These are phyloP conservation scores for Camelina sativa DNA, from an alignment of 345 rosid genomes.

Conservation along the genomic window DNA sequence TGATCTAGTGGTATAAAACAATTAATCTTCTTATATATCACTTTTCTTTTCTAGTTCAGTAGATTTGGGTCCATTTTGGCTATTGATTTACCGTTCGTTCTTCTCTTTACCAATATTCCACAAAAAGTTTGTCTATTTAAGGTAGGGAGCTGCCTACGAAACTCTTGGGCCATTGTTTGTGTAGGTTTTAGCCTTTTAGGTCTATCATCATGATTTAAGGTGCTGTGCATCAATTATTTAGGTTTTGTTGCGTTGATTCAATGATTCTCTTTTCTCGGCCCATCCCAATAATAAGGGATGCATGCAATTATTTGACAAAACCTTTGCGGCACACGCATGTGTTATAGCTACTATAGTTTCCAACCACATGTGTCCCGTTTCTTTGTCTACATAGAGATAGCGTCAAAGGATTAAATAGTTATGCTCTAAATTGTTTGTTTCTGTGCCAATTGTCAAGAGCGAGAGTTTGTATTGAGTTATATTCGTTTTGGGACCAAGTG, in stretches of 20 bases:
- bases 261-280: constrained; percentile 28
- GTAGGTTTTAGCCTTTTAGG: constrained; percentile 24
- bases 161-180: constrained; percentile 24
- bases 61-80: not conserved
- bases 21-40: too few relatives aligned
- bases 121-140: constrained; percentile 10
- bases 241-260: constrained; percentile 27
- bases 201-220: constrained; percentile 23
- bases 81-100: not conserved
- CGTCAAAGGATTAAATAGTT: constrained; percentile 1
- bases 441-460: constrained; percentile 2
- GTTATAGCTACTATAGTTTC: constrained; percentile 17
- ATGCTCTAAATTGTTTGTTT: constrained; percentile 16
- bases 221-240: constrained; percentile 39
- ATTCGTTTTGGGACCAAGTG: constrained; percentile 27
- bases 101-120: not conserved
- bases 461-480: constrained; percentile 2
- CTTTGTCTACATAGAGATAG: constrained; percentile 18
- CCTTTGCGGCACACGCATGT: constrained; percentile 33
- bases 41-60: not conserved
- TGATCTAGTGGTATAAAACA: too few relatives aligned
- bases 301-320: constrained; percentile 35
- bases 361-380: constrained; percentile 13
- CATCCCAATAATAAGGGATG: constrained; percentile 25
- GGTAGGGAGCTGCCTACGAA: constrained; percentile 16